Conservation (phyloP, 202 grass and related monocot species). For the Eragrostis tef region DNA sequence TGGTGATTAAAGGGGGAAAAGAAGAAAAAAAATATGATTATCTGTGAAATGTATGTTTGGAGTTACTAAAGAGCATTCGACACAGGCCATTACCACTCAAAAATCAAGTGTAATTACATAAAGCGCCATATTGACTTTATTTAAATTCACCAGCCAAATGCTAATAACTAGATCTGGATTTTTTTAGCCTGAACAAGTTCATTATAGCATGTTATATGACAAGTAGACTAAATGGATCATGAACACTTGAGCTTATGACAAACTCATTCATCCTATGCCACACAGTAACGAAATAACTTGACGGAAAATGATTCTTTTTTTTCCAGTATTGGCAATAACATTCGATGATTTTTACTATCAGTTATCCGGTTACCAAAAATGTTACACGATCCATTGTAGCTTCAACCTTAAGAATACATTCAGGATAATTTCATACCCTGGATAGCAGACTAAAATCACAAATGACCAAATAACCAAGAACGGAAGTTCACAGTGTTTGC, state of each 20-base stretch:
- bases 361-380: too few relatives aligned
- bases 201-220: slow-evolving; percentile 3
- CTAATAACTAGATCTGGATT: slow-evolving; percentile 10
- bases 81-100: not conserved
- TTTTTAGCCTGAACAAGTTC: not conserved
- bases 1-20: slow-evolving; percentile 44
- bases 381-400: too few relatives aligned
- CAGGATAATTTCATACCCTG: slow-evolving; percentile 2
- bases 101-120: slow-evolving; percentile 34
- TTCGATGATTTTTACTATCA: too few relatives aligned
- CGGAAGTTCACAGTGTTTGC: not conserved
- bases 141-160: slow-evolving; percentile 20
- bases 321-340: not conserved
- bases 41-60: slow-evolving; percentile 23
- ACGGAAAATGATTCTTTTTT: not conserved
- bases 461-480: slow-evolving; percentile 25
- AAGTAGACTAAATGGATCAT: slow-evolving; percentile 9
- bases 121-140: not conserved
- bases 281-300: slow-evolving; percentile 20
- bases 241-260: not conserved
- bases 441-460: slow-evolving; percentile 10
- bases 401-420: slow-evolving; percentile 31
- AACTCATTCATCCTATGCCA: slow-evolving; percentile 26
- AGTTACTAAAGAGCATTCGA: slow-evolving; percentile 17
- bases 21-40: slow-evolving; percentile 23